Base-by-base conservation (phyloP, 768 basidiomycete genomes). In the Hortiboletus flavorubellus region DNA sequence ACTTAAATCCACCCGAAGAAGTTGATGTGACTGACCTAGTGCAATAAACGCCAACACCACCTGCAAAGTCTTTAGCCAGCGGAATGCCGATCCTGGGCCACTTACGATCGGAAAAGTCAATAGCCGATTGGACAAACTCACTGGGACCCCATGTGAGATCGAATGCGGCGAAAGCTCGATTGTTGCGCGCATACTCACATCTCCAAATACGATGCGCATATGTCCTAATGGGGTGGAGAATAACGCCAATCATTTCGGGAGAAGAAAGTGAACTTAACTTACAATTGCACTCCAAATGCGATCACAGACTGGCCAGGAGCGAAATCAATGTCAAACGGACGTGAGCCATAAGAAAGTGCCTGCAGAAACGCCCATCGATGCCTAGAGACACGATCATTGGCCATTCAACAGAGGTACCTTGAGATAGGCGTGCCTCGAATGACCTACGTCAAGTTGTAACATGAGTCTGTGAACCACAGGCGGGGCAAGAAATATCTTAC, bases 161-260 rank as follows among this genome's bases (percentile, higher is more conserved):
- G 0, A 46, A 26, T 31, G 16, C 10, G 15, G 49, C 7, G 18
- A n/a, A 11, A 42, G 41, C 8, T 33, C 12, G 9, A 15, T 46
- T 38, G 15, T 56, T 48, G 9, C 16, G 18, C 11, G 11, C 2
- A n/a, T 18, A 55, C 73, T 60, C 51, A 73, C 73, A 50, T 60
- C 67, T 71, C 73, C 73, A 73, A 55, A 73, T 65, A 30, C 72
- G 73, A 59, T 73, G 67, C 10, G 72, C 73, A 55, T 73, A 73
- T 57, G 67, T 67, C 63, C 72, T 73, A 23, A 50, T 51, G 26
- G 21, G 34, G 60, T 10, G 23, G 39, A 23, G 21, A 45, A 49
- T 49, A 46, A 51, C 44, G 43, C 54, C 53, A 49, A 49, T 53
- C n/a, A 46, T 14, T 4, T 11, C 1, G 5, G 34, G 15, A 12